Percentiles rank a stretch among this genome's conserved stretches.
Evolutionary conservation across 352 stramenopile species (phyloP).

Genomic region (Blastocystis sp.): DNA sequence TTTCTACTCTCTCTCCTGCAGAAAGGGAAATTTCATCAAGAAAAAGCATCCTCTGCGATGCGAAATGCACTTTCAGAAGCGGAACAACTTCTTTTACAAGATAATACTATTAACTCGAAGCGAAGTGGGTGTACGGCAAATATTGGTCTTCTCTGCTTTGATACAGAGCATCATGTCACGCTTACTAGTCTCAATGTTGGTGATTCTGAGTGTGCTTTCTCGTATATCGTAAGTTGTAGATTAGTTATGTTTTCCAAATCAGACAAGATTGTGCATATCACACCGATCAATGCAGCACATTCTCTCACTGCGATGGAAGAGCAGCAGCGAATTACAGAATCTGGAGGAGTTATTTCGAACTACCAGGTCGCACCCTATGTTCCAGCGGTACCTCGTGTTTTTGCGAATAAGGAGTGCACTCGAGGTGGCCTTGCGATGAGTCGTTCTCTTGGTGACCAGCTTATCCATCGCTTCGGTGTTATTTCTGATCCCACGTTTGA

Average conservation of each 20-base stretch:
- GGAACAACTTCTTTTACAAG: not conserved
- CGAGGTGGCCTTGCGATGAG: conserved; percentile 28
- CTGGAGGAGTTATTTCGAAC: not conserved
- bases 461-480: conserved; percentile 4
- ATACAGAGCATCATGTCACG: not conserved
- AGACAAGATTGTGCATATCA: not conserved
- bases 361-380: not conserved
- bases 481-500: not conserved
- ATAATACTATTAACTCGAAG: not conserved
- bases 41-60: not conserved
- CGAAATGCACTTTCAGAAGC: not conserved
- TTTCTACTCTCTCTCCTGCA: not conserved
- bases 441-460: conserved; percentile 11
- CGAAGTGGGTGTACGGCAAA: conserved; percentile 22
- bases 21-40: not conserved
- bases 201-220: not conserved
- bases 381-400: not conserved
- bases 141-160: not conserved
- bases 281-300: not conserved
- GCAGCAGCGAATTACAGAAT: not conserved
- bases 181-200: not conserved
- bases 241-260: not conserved
- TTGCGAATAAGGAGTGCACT: conserved; percentile 13
- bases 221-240: not conserved
- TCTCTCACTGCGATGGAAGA: not conserved